Base-by-base conservation (phyloP, 2,329 filamentous ascomycete genomes). In the Talaromyces sp. region DNA sequence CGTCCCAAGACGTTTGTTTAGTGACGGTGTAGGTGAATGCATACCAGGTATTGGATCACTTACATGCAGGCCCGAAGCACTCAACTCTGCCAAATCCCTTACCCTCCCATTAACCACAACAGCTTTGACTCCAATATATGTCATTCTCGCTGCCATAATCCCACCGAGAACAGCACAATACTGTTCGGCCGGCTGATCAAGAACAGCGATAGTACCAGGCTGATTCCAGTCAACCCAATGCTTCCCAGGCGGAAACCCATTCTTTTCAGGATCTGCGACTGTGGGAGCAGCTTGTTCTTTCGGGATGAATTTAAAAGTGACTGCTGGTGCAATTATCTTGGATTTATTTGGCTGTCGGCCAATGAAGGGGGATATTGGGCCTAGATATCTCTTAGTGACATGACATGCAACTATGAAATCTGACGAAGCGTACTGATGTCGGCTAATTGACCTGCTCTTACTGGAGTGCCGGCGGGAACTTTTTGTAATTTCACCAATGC, bases 151-250 rank as follows among this genome's bases (percentile, higher is more conserved):
- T 5, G 89, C 90, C 85, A 92, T 90, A 69, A 93, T 91, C 19
- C 90, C 90, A n/a, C 91, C 91, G 5, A 91, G 83, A 7, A 91
- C 84, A 5, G 90, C 90, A 76, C 90, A 91, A 61, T 82, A 83
- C 73, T 92, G 89, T 0, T 81, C 83, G 0, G 80, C 72, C 0
- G 89, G 88, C 71, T 92, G 89, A 67, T 86, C 85, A 66, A 92
- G 83, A 3, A 93, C 79, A 3, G 88, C 85, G 62, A 92, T 82
- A 1, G 87, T 89, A 7, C 82, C 84, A 0, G 83, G 78, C 29
- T 85, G 77, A 1, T 86, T 84, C 49, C 86, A 78, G 75, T 93
- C 91, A 43, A 88, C 88, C 84, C 88, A 93, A 70, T 92, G 90
- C 6, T 82, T 84, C 7, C 82, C 84, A 3, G 79, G 70, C 0